Evolutionary conservation across 495 filamentous ascomycete genomes (phyloP).

Genomic region (Apiosordaria backusii): DNA sequence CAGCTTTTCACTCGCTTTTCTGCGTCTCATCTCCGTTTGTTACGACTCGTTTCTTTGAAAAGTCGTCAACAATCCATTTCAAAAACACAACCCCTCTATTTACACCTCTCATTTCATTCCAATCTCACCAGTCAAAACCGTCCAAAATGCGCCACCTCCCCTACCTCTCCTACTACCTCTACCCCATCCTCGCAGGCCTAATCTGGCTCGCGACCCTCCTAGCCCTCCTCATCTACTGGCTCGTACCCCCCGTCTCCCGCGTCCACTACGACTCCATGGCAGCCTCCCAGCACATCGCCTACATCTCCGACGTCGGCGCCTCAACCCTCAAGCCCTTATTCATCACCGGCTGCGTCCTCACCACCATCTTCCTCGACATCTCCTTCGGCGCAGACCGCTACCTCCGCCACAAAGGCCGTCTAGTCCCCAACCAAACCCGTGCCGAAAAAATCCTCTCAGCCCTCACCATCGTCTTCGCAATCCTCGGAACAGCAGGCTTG

Average conservation of each 20-base stretch:
- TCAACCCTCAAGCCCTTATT: slow-evolving; percentile 76
- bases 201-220: slow-evolving; percentile 72
- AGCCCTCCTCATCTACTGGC: slow-evolving; percentile 59
- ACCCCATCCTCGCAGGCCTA: slow-evolving; percentile 73
- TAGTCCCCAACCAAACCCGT: slow-evolving; percentile 64
- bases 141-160: slow-evolving; percentile 1
- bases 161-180: slow-evolving; percentile 58
- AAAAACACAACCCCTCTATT: background rate
- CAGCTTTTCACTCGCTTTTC: background rate
- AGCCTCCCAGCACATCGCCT: slow-evolving; percentile 67
- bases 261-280: slow-evolving; percentile 66
- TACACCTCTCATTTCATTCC: background rate
- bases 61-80: background rate
- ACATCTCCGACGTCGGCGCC: slow-evolving; percentile 79
- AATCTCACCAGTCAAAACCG: background rate
- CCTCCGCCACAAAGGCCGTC: slow-evolving; percentile 70
- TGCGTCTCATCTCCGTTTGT: background rate
- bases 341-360: slow-evolving; percentile 72
- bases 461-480: slow-evolving; percentile 66
- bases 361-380: slow-evolving; percentile 79
- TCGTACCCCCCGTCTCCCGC: slow-evolving; percentile 49
- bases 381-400: slow-evolving; percentile 77
- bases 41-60: background rate
- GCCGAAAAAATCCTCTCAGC: slow-evolving; percentile 68
- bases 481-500: slow-evolving; percentile 72